Evolutionary conservation across 1,284 basidiomycete genomes (phyloP).

Genomic region (Melampsora americana): DNA sequence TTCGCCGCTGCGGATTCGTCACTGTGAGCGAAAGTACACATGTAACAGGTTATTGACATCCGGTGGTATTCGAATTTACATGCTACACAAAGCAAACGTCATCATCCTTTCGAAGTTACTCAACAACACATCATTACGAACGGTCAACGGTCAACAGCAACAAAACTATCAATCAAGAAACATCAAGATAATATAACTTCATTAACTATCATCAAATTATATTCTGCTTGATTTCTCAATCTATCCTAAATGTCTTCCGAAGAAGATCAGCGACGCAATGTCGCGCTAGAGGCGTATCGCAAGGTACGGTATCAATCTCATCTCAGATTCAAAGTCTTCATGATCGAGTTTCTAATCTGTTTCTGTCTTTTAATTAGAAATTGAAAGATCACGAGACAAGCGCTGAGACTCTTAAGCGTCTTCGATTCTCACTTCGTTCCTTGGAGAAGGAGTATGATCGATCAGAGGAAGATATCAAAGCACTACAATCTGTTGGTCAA

Average conservation of each 20-base stretch:
- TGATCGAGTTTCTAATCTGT: background rate
- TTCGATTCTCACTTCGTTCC: constrained; percentile 37
- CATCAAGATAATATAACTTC: too few relatives aligned
- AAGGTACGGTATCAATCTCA: constrained; percentile 5
- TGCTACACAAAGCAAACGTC: too few relatives aligned
- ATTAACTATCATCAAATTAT: too few relatives aligned
- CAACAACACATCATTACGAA: too few relatives aligned
- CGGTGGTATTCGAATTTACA: too few relatives aligned
- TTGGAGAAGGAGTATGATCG: constrained; percentile 86
- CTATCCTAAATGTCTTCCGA: constrained; percentile 30
- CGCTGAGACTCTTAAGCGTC: constrained; percentile 30
- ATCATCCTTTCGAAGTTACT: too few relatives aligned
- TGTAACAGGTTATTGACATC: too few relatives aligned
- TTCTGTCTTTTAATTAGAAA: constrained; percentile 1
- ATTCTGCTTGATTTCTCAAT: background rate
- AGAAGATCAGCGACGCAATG: constrained; percentile 19
- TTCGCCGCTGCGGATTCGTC: too few relatives aligned
- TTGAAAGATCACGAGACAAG: constrained; percentile 40
- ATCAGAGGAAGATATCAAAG: constrained; percentile 99
- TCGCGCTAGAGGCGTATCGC: constrained; percentile 34
- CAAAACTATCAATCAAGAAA: too few relatives aligned
- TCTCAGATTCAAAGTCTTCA: constrained; percentile 3
- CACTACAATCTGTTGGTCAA: constrained; percentile 96
- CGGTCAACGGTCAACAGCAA: too few relatives aligned
- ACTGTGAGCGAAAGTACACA: too few relatives aligned